Base-by-base conservation (phyloP, 2,329 filamentous ascomycete genomes). In the Fusarium beomiforme region DNA sequence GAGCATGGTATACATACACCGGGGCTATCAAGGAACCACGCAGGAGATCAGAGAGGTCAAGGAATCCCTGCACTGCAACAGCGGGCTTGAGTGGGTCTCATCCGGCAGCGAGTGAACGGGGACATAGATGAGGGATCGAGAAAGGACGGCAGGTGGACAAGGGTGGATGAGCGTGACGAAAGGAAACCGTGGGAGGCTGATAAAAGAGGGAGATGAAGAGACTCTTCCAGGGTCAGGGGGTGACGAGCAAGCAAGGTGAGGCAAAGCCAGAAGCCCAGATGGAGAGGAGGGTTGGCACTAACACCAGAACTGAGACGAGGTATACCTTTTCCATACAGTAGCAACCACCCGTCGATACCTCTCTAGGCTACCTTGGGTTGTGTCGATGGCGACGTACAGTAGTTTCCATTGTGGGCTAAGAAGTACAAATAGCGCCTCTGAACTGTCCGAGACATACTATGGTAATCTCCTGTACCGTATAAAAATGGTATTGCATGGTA, bases 231-330 rank as follows among this genome's bases (percentile, higher is more conserved):
- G 59, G 64, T 60, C 69, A 74, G 66, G 70, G 60, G 60, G 55
- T 50, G 49, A 59, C 51, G 64, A 62, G 59, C 63, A 66, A 64
- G 66, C 53, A 69, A 60, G 73, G 46, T 34, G 53, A 63, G 56
- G 55, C 72, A 70, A 67, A 64, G 63, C 49, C 65, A 60, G 68
- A 54, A 29, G 49, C 41, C 33, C 44, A 57, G 46, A 75, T 71
- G 67, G 64, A 64, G 69, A 73, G 64, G 57, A 73, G 64, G 70
- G 70, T 70, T 73, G 73, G 71, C 67, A 73, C 73, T 75, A 75
- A 70, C 53, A 69, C 21, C 31, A 61, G 49, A 39, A 59, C 54
- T 67, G 57, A 67, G 69, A 71, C 37, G 43, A 59, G 50, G 64
- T 53, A 72, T 50, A 55, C 61, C 46, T 41, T 63, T 44, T 41